A percentile compares a stretch with the other conserved stretches of the same genome.
Conservation (phyloP, 352 stramenopile species). For the Phytophthora uliginosa region DNA sequence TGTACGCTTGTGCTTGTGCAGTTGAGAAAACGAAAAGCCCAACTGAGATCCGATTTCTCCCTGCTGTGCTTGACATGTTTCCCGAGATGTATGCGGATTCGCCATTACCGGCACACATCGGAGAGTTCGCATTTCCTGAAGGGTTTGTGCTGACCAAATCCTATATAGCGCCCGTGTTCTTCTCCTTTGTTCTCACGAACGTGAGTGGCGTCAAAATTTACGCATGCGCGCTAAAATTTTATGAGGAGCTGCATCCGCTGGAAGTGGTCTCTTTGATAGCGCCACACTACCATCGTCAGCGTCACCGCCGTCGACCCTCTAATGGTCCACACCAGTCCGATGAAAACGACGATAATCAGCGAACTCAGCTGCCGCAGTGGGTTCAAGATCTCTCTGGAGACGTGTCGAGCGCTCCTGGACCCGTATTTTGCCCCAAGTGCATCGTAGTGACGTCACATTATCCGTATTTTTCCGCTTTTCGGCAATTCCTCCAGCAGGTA, state of each 20-base stretch:
- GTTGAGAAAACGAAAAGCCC: conserved; percentile 81
- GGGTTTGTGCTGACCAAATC: conserved; percentile 70
- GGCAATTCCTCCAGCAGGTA: conserved; percentile 97
- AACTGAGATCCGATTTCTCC: conserved; percentile 77
- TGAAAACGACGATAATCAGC: conserved; percentile 63
- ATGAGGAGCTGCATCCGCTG: conserved; percentile 83
- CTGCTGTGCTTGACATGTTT: conserved; percentile 72
- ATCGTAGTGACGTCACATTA: conserved; percentile 96
- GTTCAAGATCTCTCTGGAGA: conserved; percentile 72
- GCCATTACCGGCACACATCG: conserved; percentile 70
- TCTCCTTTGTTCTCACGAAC: conserved; percentile 90
- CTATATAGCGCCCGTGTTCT: conserved; percentile 73
- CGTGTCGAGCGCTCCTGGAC: conserved; percentile 51
- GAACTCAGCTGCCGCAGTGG: conserved; percentile 72
- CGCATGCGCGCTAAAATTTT: conserved; percentile 82
- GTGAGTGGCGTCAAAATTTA: conserved; percentile 86
- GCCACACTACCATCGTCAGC: conserved; percentile 56
- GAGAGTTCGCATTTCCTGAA: conserved; percentile 86
- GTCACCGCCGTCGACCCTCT: conserved; percentile 36
- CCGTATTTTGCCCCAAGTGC: conserved; percentile 94
- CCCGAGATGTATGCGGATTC: conserved; percentile 69
- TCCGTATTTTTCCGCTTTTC: conserved; percentile 96
- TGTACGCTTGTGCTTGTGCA: conserved; percentile 22
- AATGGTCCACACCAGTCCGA: conserved; percentile 21
- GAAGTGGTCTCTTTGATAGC: conserved; percentile 82